Evolutionary conservation across 257 asterid species (phyloP).

Genomic region (Fraxinus excelsior): DNA sequence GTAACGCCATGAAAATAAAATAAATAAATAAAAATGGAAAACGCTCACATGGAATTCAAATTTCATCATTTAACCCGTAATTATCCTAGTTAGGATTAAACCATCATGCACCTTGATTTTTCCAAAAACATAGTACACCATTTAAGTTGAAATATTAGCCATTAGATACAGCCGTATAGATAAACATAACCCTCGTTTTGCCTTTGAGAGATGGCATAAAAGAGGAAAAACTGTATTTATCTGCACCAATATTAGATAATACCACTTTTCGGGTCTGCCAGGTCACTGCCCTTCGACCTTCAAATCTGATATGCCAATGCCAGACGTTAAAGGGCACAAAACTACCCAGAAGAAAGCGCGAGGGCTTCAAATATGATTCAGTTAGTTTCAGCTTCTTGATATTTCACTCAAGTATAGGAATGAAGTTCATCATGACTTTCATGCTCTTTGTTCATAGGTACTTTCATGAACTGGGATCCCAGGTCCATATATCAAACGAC

Average conservation of each 20-base stretch:
- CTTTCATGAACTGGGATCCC: constrained; percentile 63
- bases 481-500: constrained; percentile 82
- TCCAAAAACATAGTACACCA: background rate
- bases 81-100: background rate
- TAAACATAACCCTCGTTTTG: background rate
- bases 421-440: constrained; percentile 25
- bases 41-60: too few species aligned
- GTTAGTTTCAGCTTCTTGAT: background rate
- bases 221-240: background rate
- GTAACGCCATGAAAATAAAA: background rate
- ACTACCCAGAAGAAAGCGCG: background rate
- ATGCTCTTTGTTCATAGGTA: constrained; percentile 38
- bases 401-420: background rate
- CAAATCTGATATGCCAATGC: background rate
- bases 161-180: background rate
- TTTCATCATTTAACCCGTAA: too few species aligned
- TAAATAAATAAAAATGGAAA: too few species aligned
- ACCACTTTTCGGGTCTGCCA: background rate
- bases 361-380: background rate
- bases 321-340: background rate
- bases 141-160: background rate
- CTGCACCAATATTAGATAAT: background rate
- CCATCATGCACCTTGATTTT: background rate
- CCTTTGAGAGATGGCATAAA: background rate
- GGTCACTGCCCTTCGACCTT: background rate